These are phyloP conservation scores for Rugosomyces carneus DNA, from an alignment of 1,284 basidiomycete genomes.

Conservation along the genomic window DNA sequence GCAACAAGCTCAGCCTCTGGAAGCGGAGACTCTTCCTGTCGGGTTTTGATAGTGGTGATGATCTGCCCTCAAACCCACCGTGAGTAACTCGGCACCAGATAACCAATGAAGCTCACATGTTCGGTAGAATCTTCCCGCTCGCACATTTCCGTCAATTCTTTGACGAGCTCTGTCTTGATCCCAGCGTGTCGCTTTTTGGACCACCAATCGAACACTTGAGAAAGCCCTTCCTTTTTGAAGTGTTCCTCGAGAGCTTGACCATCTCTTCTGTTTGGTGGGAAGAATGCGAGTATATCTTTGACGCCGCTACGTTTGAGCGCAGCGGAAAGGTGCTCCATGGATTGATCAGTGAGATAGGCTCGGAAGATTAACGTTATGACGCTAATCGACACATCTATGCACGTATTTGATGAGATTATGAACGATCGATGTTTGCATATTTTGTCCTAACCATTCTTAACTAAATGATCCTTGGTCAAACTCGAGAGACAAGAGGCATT, in stretches of 20 bases:
- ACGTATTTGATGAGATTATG: slow-evolving; percentile 3
- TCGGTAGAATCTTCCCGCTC: slow-evolving; percentile 58
- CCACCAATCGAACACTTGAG: slow-evolving; percentile 87
- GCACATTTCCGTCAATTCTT: slow-evolving; percentile 53
- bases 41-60: slow-evolving; percentile 62
- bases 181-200: slow-evolving; percentile 78
- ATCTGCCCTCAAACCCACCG: slow-evolving; percentile 43
- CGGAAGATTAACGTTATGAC: slow-evolving; percentile 80
- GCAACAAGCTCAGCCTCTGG: slow-evolving; percentile 80
- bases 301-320: slow-evolving; percentile 79
- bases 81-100: slow-evolving; percentile 1
- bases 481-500: slow-evolving; percentile 72
- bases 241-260: slow-evolving; percentile 74
- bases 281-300: slow-evolving; percentile 83
- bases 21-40: slow-evolving; percentile 64
- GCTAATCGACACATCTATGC: slow-evolving; percentile 65
- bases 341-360: slow-evolving; percentile 72
- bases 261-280: slow-evolving; percentile 78
- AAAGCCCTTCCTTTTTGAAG: slow-evolving; percentile 76
- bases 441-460: slow-evolving; percentile 83
- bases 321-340: slow-evolving; percentile 80
- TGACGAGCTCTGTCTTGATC: slow-evolving; percentile 63
- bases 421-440: neutral
- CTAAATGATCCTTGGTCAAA: slow-evolving; percentile 89
- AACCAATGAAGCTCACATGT: slow-evolving; percentile 39